Evolutionary conservation across 2,329 filamentous ascomycete species (phyloP), one percentile per base, ranked within the genome.

Genomic region (Xylaria arbuscula): DNA sequence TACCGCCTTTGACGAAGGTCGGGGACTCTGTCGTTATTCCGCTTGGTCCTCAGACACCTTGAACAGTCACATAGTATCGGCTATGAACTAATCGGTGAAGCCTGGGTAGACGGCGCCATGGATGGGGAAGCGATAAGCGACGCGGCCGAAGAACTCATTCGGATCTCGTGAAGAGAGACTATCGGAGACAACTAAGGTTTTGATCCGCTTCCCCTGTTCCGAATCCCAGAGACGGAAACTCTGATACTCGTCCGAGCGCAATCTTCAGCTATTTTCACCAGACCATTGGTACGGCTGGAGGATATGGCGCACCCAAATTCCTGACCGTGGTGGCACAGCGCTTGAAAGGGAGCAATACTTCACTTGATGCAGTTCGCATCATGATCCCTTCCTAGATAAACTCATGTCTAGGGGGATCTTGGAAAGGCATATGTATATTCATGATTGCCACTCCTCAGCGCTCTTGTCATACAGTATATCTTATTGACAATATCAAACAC

Each of bases 91-190:
- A 36, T 70, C 17, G 60, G 67, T 15, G 69, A 70, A 61, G 48
- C 60, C 5, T 71, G 55, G 38, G 69, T 69, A 1, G 62, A 70
- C 11, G 66, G 65, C 34, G 56, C 62, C 7, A 73, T 72, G 70
- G 13, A 68, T 36, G 64, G 68, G 54, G 66, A 70, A 51, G 64
- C 62, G 65, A 42, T 70, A 45, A 56, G 57, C 13, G 53, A 13
- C 50, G 13, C 36, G n/a, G 45, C 66, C 51, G 56, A 61, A 40
- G 62, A 69, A n/a, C 7, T 66, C 36, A 66, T 70, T 54, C 55
- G 62, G 6, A 51, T 66, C 50, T 57, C 45, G 32, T 64, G 56
- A 60, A 38, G 32, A 15, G 40, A 38, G 47, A 8, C 6, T 34
- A 7, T 51, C 34, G 42, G 28, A 36, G 50, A 11, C 32, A 11